Base-by-base conservation (phyloP, 2,329 filamentous ascomycete species). In the Sarocladiaceae sp. region DNA sequence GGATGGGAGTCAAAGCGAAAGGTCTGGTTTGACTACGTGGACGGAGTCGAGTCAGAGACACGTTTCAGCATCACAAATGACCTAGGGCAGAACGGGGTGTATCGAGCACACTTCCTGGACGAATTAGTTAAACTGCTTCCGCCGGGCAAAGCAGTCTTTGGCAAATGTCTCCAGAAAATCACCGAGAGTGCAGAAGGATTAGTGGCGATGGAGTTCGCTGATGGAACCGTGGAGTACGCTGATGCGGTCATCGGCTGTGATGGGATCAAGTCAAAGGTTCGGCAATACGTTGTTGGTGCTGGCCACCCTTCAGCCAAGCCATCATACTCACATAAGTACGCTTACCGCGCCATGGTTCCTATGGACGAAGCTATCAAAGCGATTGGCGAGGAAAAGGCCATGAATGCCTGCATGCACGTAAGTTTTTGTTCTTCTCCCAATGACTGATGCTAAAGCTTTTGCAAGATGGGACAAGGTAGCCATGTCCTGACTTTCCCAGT, bases 401-500 rank as follows among this genome's bases (percentile, higher is more conserved):
- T 48, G 31, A 63, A 63, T 21, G 40, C 56, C 1, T 57, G 50
- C 15, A 56, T 58, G 46, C 52, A 55, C 21, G 54, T 57, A 12
- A 50, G 54, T 53, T 6, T 0, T 16, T 7, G 3, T 21, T 2
- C 5, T 5, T 11, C 9, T 24, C 11, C 5, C 11, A 23, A 4
- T 24, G n/a, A 16, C 34, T 39, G 21, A 39, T 21, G 16, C 4
- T 19, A 26, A 15, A n/a, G n/a, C n/a, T n/a, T n/a, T 23, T 5
- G 4, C 4, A 9, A 63, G 58, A 51, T 60, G 49, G 78, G 76
- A 0, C 68, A 67, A 2, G 60, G 67, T 33, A 74, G 72, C 0
- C 79, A 83, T 50, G 57, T 82, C 1, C 58, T 82, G 16, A 77
- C 74, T 0, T 82, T 80, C 48, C 76, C 78, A 0, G 73, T 82